These are phyloP conservation scores for Rosa multiflora DNA, from an alignment of 306 rosid genomes.

Conservation along the genomic window DNA sequence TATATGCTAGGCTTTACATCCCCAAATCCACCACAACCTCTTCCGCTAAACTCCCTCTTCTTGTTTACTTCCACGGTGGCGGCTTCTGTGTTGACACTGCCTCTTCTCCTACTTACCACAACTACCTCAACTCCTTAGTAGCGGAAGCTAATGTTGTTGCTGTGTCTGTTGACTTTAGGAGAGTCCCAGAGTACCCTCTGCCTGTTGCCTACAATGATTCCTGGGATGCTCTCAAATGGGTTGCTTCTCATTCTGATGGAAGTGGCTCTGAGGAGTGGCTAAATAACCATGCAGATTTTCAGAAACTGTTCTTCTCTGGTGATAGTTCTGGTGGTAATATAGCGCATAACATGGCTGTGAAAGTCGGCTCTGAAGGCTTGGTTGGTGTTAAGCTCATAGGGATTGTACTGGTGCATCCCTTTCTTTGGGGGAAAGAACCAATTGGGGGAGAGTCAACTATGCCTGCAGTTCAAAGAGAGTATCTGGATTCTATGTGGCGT, in stretches of 20 bases:
- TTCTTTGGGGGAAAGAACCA: conserved; percentile 30
- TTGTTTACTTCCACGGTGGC: conserved; percentile 60
- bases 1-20: conserved; percentile 45
- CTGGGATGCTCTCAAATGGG: conserved; percentile 39
- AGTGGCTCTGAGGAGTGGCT: not conserved
- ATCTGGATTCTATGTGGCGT: not conserved
- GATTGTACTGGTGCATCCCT: conserved; percentile 49
- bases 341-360: not conserved
- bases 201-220: conserved; percentile 49
- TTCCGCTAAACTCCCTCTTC: conserved; percentile 36
- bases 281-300: not conserved
- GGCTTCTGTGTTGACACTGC: conserved; percentile 48
- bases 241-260: not conserved
- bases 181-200: conserved; percentile 54
- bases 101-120: conserved; percentile 38
- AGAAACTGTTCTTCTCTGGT: not conserved
- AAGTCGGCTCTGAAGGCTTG: not conserved
- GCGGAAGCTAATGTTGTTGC: conserved; percentile 34
- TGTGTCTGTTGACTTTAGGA: conserved; percentile 44
- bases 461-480: not conserved
- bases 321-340: not conserved
- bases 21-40: conserved; percentile 30
- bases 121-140: conserved; percentile 33
- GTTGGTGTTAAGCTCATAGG: conserved; percentile 32
- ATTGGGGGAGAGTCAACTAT: not conserved